Base-by-base conservation (phyloP, 2,329 filamentous ascomycete genomes). In the Drechslerella stenobrocha region DNA sequence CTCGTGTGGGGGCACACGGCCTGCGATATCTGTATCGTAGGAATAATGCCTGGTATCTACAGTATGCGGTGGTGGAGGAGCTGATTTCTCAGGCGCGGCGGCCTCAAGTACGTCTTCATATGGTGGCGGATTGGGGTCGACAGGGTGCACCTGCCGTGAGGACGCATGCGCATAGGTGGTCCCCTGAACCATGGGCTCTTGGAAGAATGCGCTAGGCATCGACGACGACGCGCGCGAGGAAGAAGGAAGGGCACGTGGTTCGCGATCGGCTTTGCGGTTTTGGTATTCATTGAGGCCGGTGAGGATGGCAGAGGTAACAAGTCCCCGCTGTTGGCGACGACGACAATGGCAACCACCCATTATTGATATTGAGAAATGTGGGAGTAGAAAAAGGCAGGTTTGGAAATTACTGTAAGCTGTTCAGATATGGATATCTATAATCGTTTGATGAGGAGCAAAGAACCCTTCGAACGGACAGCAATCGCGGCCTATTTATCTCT, bases 111-210 rank as follows among this genome's bases (percentile, higher is more conserved):
- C 47, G 26, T 67, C 63, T 52, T 67, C 63, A 30, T 67, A 67
- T 0, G 63, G 42, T 8, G 63, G 63, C 2, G 63, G 63, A 28
- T 67, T 67, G 35, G 55, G 63, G 15, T 60, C 55, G 2, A 56
- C 18, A 5, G n/a, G n/a, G n/a, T n/a, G n/a, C n/a, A n/a, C n/a
- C n/a, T n/a, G n/a, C n/a, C n/a, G n/a, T n/a, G n/a, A n/a, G n/a
- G n/a, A n/a, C n/a, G n/a, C n/a, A n/a, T n/a, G n/a, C n/a, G n/a
- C n/a, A n/a, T 67, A 67, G 24, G 55, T 24, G 42, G 60, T 40
- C n/a, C 63, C 63, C 23, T 56, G 44, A 11, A 37, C 47, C 55
- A 60, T 55, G 15, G 63, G 63, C 24, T 67, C 63, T 42, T 67
- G 63, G 48, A 67, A 60, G 2, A 50, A 67, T 5, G 13, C 11